Evolutionary conservation across 306 rosid genomes (phyloP), one percentile per base, ranked within the genome.

Genomic region (Quercus engelmannii): DNA sequence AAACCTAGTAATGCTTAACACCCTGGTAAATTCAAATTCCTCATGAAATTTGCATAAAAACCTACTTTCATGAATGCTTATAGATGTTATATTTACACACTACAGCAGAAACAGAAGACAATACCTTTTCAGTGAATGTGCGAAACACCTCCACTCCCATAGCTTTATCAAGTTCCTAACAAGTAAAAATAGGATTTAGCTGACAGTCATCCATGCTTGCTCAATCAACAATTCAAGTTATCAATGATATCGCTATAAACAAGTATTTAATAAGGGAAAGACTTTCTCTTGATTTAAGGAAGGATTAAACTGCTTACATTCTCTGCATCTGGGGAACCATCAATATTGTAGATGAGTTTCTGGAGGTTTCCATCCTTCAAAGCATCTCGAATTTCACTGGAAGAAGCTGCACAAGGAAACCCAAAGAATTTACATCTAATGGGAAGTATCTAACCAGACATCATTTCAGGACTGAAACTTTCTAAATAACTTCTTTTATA

Each of bases 91-190:
- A 31, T 43, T 18, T 13, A 75, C 33, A 26, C 28, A 26, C 28
- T 26, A 26, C 28, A 26, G 28, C 28, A 26, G 28, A 26, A 26
- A 26, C 28, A 58, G 30, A 81, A 55, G 55, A 21, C 77, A 71
- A 64, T 87, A 92, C 98, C 97, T 94, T 89, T 76, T 89, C 88
- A 5, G 90, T 85, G 75, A 94, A 82, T 74, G 83, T 15, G 58
- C 83, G 77, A 84, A 92, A 89, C 62, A 70, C 83, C 84, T 92
- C 97, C 68, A 81, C 85, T 23, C 76, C 88, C 93, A 92, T 89
- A 30, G 97, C 98, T 80, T 85, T 91, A 75, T 88, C 98, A 74
- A 92, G 92, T 81, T 89, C 97, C 97, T 94, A 71, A 43, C 14
- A 78, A n/a, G 57, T 75, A 6, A 84, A 62, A 74, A 61, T 71